Evolutionary conservation across 805 yeast genomes (phyloP).

Genomic region (Nakazawaea peltata): DNA sequence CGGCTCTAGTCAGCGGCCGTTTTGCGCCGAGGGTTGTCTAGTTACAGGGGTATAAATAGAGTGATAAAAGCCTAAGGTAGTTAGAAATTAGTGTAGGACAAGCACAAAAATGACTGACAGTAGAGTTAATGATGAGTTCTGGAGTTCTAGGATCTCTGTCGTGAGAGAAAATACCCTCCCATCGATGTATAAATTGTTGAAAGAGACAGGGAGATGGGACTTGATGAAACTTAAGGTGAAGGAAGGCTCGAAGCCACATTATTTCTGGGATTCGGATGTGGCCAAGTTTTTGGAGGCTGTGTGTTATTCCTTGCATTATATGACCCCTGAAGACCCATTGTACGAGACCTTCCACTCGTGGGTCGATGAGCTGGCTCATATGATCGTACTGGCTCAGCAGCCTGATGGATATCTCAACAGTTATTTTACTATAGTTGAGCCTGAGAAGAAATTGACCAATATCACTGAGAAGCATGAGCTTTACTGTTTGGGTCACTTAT

Average conservation of each 20-base stretch:
- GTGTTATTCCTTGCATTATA: constrained; percentile 15
- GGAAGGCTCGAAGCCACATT: constrained; percentile 13
- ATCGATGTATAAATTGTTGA: constrained; percentile 14
- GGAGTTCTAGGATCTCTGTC: constrained; percentile 13
- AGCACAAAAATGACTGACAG: not conserved
- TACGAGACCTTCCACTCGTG: constrained; percentile 11
- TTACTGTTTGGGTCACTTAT: constrained; percentile 17
- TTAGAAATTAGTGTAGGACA: not conserved
- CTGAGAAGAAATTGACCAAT: constrained; percentile 13
- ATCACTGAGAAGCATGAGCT: constrained; percentile 12
- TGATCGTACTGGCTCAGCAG: constrained; percentile 16
- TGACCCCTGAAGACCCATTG: constrained; percentile 6
- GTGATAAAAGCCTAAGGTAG: no score
- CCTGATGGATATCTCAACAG: constrained; percentile 19
- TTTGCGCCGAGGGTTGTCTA: no score
- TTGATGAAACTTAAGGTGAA: constrained; percentile 13
- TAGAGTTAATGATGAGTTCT: constrained; percentile 12
- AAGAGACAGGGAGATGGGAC: constrained; percentile 18
- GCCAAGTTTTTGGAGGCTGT: constrained; percentile 18
- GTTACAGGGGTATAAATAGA: no score
- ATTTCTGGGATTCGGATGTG: constrained; percentile 20
- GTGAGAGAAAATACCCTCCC: constrained; percentile 15
- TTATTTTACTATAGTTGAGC: constrained; percentile 15
- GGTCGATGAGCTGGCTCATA: constrained; percentile 14
- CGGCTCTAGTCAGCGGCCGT: no score